These are phyloP conservation scores for Leishmania lainsoni DNA, from an alignment of 208 protist species.

Conservation along the genomic window DNA sequence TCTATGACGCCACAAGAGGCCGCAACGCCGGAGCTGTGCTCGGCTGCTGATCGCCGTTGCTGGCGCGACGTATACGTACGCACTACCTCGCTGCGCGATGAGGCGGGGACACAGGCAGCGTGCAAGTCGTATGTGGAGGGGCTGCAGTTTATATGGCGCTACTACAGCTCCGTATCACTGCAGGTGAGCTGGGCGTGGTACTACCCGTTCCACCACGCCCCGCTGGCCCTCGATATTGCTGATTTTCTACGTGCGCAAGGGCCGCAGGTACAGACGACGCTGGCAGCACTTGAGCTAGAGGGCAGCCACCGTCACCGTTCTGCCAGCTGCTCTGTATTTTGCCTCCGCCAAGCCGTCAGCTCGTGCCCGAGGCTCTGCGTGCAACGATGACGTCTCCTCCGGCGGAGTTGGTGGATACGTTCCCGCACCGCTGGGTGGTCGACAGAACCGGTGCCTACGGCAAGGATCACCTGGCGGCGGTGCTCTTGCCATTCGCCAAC, in stretches of 20 bases:
- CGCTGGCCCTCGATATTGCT: constrained; percentile 70
- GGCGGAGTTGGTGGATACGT: constrained; percentile 49
- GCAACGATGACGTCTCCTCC: constrained; percentile 49
- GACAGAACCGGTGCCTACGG: constrained; percentile 64
- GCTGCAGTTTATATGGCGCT: constrained; percentile 82
- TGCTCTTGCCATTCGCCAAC: constrained; percentile 78
- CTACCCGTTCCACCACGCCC: constrained; percentile 79
- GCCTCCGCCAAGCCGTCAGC: constrained; percentile 51
- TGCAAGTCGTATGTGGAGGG: constrained; percentile 79
- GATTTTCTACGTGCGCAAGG: constrained; percentile 45
- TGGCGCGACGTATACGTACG: constrained; percentile 61
- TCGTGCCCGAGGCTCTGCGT: constrained; percentile 59
- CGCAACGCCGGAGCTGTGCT: constrained; percentile 37
- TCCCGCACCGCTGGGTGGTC: constrained; percentile 65
- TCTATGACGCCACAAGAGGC: constrained; percentile 41
- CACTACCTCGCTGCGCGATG: constrained; percentile 43
- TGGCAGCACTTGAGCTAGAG: constrained; percentile 46
- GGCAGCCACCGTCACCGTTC: constrained; percentile 52
- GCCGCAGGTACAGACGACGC: constrained; percentile 31
- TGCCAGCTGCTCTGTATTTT: constrained; percentile 83
- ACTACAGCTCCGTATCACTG: constrained; percentile 66
- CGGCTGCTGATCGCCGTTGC: constrained; percentile 34
- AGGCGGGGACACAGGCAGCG: constrained; percentile 41
- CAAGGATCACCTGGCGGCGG: constrained; percentile 70
- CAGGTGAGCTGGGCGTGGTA: constrained; percentile 81